Evolutionary conservation across 2,329 filamentous ascomycete genomes (phyloP).

Genomic region (Diaporthe sp.): DNA sequence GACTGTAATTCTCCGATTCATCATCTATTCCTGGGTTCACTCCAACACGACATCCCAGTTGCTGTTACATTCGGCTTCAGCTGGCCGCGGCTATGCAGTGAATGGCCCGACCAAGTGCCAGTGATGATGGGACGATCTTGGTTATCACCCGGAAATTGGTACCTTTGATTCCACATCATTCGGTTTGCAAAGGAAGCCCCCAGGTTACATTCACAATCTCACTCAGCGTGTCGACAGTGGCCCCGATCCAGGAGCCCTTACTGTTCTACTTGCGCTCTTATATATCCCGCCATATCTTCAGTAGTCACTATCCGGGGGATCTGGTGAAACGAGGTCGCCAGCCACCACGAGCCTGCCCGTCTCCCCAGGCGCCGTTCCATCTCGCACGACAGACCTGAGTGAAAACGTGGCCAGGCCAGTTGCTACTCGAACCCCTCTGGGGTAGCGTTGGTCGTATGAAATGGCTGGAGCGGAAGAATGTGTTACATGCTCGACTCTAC

Average conservation of each 20-base stretch:
- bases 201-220: neutral
- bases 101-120: neutral
- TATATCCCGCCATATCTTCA: neutral
- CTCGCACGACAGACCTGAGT: neutral
- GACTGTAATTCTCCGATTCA: too few relatives aligned
- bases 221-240: neutral
- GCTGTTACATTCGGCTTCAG: neutral
- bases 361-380: neutral
- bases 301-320: neutral
- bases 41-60: neutral
- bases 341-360: neutral
- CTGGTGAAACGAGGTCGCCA: neutral
- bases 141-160: neutral
- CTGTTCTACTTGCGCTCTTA: neutral
- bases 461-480: neutral
- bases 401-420: neutral
- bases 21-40: neutral
- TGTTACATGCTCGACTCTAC: neutral
- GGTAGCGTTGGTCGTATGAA: neutral
- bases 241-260: neutral
- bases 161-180: neutral
- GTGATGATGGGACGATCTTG: neutral
- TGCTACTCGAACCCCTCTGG: neutral
- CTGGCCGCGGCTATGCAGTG: too few relatives aligned
- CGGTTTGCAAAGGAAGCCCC: neutral